A percentile compares a stretch with the other conserved stretches of the same genome.
Evolutionary conservation across 345 rosid genomes (phyloP).

Genomic region (Eucalyptus erythrocorys): DNA sequence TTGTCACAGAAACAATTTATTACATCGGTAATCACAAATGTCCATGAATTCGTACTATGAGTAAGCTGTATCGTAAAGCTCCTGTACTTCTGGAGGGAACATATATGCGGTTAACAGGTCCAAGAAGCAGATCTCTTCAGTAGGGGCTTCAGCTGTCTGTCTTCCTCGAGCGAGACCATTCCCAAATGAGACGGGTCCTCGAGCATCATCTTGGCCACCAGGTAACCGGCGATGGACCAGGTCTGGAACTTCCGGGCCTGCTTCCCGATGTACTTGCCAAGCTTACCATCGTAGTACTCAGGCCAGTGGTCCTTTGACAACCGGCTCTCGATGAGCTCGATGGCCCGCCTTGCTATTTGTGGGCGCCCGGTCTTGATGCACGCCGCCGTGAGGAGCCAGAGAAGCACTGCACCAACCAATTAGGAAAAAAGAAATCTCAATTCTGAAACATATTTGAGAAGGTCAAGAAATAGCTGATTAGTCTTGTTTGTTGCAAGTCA

Average conservation of each 20-base stretch:
- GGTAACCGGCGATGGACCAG: constrained; percentile 59
- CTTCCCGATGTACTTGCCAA: constrained; percentile 40
- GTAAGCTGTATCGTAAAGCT: background rate
- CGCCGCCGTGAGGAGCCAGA: constrained; percentile 60
- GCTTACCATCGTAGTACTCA: constrained; percentile 57
- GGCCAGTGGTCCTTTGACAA: constrained; percentile 60
- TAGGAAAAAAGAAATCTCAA: background rate
- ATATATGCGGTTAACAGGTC: constrained; percentile 9
- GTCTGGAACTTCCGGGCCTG: constrained; percentile 65
- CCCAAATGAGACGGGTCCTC: constrained; percentile 63
- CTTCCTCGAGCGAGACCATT: constrained; percentile 59
- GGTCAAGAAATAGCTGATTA: background rate
- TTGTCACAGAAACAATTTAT: background rate
- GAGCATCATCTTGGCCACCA: constrained; percentile 61
- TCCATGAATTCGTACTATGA: background rate
- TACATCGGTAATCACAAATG: background rate
- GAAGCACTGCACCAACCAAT: constrained; percentile 30
- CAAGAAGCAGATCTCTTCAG: constrained; percentile 52
- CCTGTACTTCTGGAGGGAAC: background rate
- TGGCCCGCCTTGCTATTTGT: constrained; percentile 49
- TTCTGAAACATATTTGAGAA: background rate
- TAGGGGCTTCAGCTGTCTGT: constrained; percentile 48
- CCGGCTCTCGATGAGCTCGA: constrained; percentile 38
- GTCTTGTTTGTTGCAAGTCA: background rate
- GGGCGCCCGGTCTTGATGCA: constrained; percentile 63